Base-by-base conservation (phyloP, 306 rosid genomes). In the Dalbergia oliveri region DNA sequence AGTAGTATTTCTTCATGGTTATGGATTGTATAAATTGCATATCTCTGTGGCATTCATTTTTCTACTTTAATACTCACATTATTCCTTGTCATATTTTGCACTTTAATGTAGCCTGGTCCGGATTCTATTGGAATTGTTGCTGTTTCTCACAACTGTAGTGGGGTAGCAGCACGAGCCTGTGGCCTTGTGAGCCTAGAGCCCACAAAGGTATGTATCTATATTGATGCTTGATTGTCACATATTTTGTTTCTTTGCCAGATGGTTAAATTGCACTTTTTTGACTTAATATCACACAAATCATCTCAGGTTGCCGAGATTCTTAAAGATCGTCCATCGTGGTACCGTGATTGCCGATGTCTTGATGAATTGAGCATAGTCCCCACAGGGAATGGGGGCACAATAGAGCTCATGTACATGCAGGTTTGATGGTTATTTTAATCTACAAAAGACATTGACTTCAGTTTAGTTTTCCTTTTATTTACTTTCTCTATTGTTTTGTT, bases 131-230 rank as follows among this genome's bases (percentile, higher is more conserved):
- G 97, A 47, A 92, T 92, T 81, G 94, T 92, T 39, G 97, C 94
- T 86, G 90, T 92, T 81, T 92, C 97, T 89, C 93, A 89, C 89
- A 84, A 90, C 78, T 88, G 93, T 56, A 88, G 84, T 58, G 97
- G 97, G 78, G 90, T 92, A 79, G 97, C 97, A 77, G 94, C 94
- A 53, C 91, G 97, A 84, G 97, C 91, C 84, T 92, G 97, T 35
- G 97, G 97, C 83, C 97, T 92, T 68, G 93, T 92, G 89, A 87
- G 94, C 88, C 91, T 92, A 45, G 97, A 92, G 89, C 97, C 97
- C 81, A 69, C 90, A 4, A 90, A 90, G 94, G 97, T 92, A 66
- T 44, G 34, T 34, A 63, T 45, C 33, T 45, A 8, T 21, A 4
- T 21, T 16, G 59, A n/a, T 67, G 60, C 37, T 10, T 66, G 35